A percentile compares a stretch with the other conserved stretches of the same genome.
Evolutionary conservation across 805 yeast species (phyloP).

Genomic region (Wickerhamomyces kurtzmanii): DNA sequence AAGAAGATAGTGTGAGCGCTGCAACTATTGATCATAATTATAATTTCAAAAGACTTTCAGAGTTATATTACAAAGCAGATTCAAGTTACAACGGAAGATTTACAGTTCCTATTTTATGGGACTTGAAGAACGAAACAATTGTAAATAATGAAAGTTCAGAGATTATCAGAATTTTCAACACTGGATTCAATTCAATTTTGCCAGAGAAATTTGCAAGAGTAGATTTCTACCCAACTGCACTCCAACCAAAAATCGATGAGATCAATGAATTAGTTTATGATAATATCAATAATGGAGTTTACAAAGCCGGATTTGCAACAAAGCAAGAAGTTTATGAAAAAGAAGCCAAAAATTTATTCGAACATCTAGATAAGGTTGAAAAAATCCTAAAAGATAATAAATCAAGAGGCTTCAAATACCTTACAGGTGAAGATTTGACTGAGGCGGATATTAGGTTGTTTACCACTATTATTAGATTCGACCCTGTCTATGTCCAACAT

Average conservation of each 20-base stretch:
- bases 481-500: conserved; percentile 89
- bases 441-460: conserved; percentile 87
- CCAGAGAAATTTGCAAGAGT: conserved; percentile 36
- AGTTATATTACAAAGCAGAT: conserved; percentile 67
- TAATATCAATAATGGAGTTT: conserved; percentile 85
- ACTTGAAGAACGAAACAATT: conserved; percentile 68
- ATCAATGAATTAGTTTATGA: conserved; percentile 78
- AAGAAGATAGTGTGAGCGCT: conserved; percentile 26
- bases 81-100: conserved; percentile 73
- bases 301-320: conserved; percentile 86
- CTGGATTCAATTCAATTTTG: conserved; percentile 54
- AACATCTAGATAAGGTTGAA: conserved; percentile 64
- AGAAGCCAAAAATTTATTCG: conserved; percentile 54
- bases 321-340: conserved; percentile 73
- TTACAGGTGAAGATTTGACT: conserved; percentile 61
- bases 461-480: conserved; percentile 85
- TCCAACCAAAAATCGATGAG: conserved; percentile 56
- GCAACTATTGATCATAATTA: conserved; percentile 53
- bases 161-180: conserved; percentile 74
- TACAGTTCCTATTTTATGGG: conserved; percentile 94
- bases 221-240: conserved; percentile 52
- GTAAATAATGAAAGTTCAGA: conserved; percentile 91
- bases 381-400: conserved; percentile 35
- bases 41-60: conserved; percentile 48
- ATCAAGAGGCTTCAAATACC: conserved; percentile 23